Base-by-base conservation (phyloP, 305 asterid species). In the Fraxinus latifolia region DNA sequence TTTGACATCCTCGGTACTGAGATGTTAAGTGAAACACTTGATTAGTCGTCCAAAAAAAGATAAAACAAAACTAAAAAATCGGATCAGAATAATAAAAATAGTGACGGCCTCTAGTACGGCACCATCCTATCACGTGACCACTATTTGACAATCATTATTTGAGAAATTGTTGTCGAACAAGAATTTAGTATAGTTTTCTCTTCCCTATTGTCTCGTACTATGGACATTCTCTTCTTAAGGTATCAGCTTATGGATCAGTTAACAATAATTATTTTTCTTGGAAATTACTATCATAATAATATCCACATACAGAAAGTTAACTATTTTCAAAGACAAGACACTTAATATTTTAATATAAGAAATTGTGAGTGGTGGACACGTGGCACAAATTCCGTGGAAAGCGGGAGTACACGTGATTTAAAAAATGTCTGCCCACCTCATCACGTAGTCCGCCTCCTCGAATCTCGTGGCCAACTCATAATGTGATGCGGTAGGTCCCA, bases 381-480 rank as follows among this genome's bases (percentile, higher is more conserved):
- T 91, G 93, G 84, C 89, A 0, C 9, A 0, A 3, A 19, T 0
- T 1, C 89, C 93, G 92, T 86, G 83, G 82, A 88, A 88, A 7
- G 33, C 85, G 91, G 91, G 77, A 87, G 78, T 86, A 87, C 97
- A 93, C 95, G 97, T 93, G 97, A 89, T 86, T 73, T 15, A 83
- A 85, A 81, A 83, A 85, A 81, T 86, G 87, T 77, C 86, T 82
- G 91, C 89, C 90, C 42, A 89, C 89, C 90, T 85, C 90, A 83
- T 6, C 84, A 23, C 37, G 27, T 14, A 29, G 80, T 82, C 92
- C 90, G 90, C 93, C 95, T 83, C 94, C 88, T 12, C 90, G 58
- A 62, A 88, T 93, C 94, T 91, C 98, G 98, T 92, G 95, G 98
- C 94, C 97, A 93, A 88, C 95, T 89, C 92, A 91, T 81, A 68